Conservation (phyloP, 345 rosid genomes). For the Carallia brachiata region DNA sequence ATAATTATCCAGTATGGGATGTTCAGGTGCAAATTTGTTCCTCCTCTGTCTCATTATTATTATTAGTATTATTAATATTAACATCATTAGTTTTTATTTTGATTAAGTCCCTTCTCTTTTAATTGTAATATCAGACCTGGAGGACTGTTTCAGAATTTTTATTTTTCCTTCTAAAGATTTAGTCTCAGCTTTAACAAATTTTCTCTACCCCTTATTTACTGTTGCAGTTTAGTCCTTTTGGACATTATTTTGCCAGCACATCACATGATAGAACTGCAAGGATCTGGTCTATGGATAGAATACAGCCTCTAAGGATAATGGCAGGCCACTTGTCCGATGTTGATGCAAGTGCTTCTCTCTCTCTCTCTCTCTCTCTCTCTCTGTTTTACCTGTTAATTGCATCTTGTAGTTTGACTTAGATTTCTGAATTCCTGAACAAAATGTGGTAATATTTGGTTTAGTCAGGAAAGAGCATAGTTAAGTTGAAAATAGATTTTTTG, state of each 20-base stretch:
- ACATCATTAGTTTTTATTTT: background rate
- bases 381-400: background rate
- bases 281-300: constrained; percentile 93
- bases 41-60: constrained; percentile 4
- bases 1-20: constrained; percentile 99
- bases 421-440: background rate
- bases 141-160: background rate
- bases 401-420: background rate
- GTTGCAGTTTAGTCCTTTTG: constrained; percentile 91
- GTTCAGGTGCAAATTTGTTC: constrained; percentile 60
- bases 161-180: background rate
- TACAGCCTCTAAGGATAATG: constrained; percentile 89
- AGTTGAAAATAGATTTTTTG: background rate
- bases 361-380: constrained; percentile 14
- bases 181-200: constrained; percentile 8
- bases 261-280: constrained; percentile 97
- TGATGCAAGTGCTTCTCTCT: constrained; percentile 54
- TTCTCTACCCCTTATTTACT: constrained; percentile 15
- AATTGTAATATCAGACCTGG: background rate
- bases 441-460: background rate
- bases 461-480: background rate
- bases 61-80: background rate
- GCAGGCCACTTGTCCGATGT: constrained; percentile 99
- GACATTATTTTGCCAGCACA: constrained; percentile 91
- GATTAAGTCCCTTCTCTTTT: background rate